Evolutionary conservation across 192 early-diverging fungal species (phyloP).

Genomic region (Backusella parvicylindrica): DNA sequence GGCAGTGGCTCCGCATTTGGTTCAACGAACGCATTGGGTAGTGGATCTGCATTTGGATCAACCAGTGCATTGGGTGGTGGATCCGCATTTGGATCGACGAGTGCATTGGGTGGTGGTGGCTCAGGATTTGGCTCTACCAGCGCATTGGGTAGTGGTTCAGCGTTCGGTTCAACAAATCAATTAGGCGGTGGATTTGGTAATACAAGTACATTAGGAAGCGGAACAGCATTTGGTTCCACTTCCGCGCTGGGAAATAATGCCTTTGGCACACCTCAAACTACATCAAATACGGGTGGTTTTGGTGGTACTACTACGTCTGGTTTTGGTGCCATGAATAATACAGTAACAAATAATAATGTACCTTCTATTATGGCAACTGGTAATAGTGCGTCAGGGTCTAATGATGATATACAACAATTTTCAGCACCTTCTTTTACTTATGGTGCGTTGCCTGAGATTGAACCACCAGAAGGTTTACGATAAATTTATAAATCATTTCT

Average conservation of each 20-base stretch:
- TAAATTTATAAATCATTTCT: no score
- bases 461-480: slow-evolving; percentile 29
- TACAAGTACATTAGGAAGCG: slow-evolving; percentile 10
- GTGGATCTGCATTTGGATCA: slow-evolving; percentile 7
- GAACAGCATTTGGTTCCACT: slow-evolving; percentile 15
- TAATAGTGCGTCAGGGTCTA: background rate
- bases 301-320: background rate
- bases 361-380: background rate
- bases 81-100: slow-evolving; percentile 7
- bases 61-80: slow-evolving; percentile 7
- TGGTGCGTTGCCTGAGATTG: slow-evolving; percentile 38
- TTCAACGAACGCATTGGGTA: slow-evolving; percentile 15
- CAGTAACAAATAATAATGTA: background rate
- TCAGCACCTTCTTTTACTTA: slow-evolving; percentile 33
- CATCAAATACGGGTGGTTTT: background rate
- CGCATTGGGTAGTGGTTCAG: slow-evolving; percentile 10
- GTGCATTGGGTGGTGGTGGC: slow-evolving; percentile 18
- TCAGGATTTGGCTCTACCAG: slow-evolving; percentile 18
- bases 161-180: background rate
- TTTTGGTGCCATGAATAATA: background rate
- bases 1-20: slow-evolving; percentile 8
- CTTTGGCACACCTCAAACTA: background rate
- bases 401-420: slow-evolving; percentile 20
- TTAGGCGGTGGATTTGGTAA: slow-evolving; percentile 3
- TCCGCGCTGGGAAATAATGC: background rate